phyloP scores from a whole-genome alignment of 2,329 filamentous ascomycete species.

The Hypoxylon sp. region DNA sequence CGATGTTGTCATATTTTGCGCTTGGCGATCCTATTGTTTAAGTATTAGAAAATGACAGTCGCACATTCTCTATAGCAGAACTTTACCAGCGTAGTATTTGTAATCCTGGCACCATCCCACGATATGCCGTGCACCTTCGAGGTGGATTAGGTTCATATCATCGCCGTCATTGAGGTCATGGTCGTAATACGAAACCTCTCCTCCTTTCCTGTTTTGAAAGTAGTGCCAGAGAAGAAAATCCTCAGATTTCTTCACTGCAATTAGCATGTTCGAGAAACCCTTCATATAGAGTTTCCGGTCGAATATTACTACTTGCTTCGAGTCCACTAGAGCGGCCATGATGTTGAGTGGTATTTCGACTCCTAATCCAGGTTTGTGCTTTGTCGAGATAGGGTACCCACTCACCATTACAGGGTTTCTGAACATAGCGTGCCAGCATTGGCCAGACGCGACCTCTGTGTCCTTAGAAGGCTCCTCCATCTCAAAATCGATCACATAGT shows the following conservation, averaged over 20 bases:
- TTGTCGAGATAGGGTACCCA: slow-evolving; percentile 42
- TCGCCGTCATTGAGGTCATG: background rate
- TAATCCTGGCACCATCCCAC: slow-evolving; percentile 45
- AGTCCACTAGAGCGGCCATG: slow-evolving; percentile 32
- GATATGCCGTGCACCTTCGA: slow-evolving; percentile 41
- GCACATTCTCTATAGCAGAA: background rate
- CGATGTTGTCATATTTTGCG: slow-evolving; percentile 33
- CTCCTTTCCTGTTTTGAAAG: slow-evolving; percentile 33
- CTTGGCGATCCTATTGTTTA: background rate
- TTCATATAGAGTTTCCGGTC: slow-evolving; percentile 41
- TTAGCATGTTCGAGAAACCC: slow-evolving; percentile 44
- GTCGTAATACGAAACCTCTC: slow-evolving; percentile 37
- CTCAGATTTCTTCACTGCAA: slow-evolving; percentile 29
- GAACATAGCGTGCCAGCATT: no score
- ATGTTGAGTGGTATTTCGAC: slow-evolving; percentile 45
- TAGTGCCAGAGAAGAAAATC: slow-evolving; percentile 44
- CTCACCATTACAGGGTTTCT: slow-evolving; percentile 39
- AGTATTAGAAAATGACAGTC: background rate
- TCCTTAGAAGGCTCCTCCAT: no score
- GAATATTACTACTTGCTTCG: slow-evolving; percentile 35
- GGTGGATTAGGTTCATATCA: no score
- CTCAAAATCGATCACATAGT: no score
- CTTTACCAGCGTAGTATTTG: slow-evolving; percentile 27
- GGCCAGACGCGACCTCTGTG: no score
- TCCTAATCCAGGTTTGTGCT: slow-evolving; percentile 33